phyloP scores from a whole-genome alignment of 1,284 basidiomycete species.

The Rhodotorula sp. region DNA sequence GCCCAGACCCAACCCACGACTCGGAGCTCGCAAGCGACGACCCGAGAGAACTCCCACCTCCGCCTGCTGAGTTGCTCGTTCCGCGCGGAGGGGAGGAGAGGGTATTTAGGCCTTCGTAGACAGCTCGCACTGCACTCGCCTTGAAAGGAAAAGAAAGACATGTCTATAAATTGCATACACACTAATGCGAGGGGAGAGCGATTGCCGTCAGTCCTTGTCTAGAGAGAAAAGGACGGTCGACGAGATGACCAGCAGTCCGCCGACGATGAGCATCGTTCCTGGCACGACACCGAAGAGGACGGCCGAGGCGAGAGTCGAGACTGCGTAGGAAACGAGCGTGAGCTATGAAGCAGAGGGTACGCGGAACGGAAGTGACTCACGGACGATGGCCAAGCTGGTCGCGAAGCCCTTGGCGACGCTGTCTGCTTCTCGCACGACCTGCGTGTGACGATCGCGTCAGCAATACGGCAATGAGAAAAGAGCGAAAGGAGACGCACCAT shows the following conservation, averaged over 20 bases:
- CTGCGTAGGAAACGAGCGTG: conserved; percentile 5
- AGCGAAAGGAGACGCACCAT: conserved; percentile 19
- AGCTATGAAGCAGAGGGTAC: no score
- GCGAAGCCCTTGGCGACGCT: conserved; percentile 45
- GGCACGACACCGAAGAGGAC: conserved; percentile 30
- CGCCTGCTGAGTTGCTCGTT: not conserved
- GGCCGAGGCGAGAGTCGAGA: conserved; percentile 37
- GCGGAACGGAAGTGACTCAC: conserved; percentile 21
- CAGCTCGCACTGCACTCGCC: not conserved
- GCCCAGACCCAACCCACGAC: not conserved
- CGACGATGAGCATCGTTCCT: conserved; percentile 34
- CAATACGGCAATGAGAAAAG: no score
- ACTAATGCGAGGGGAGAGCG: not conserved
- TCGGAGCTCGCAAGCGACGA: conserved; percentile 19
- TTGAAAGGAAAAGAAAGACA: not conserved
- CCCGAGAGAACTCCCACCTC: conserved; percentile 16
- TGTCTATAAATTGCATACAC: not conserved
- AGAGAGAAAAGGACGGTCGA: conserved; percentile 40
- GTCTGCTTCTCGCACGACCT: conserved; percentile 42
- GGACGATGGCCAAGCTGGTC: conserved; percentile 42
- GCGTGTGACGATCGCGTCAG: not conserved
- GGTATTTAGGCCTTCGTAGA: not conserved
- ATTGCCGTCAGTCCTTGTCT: conserved; percentile 1
- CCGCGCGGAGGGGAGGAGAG: not conserved
- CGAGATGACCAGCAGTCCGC: conserved; percentile 35